These are phyloP conservation scores for Aaosphaeria arxii DNA, from an alignment of 2,329 filamentous ascomycete genomes.

Conservation along the genomic window DNA sequence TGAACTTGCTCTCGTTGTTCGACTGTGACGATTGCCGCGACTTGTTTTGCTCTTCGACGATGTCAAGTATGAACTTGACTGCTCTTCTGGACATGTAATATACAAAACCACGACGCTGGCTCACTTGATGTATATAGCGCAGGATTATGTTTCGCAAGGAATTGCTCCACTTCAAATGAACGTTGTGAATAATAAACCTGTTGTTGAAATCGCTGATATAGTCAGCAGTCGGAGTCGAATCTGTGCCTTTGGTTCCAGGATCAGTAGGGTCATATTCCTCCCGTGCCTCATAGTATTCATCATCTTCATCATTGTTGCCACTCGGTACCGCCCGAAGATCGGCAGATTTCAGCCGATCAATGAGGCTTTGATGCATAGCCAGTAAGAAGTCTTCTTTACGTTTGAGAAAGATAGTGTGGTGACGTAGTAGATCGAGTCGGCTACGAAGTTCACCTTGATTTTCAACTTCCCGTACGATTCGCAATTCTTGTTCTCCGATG, in stretches of 20 bases:
- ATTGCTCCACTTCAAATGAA: conserved; percentile 99
- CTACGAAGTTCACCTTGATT: conserved; percentile 51
- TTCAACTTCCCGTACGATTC: conserved; percentile 54
- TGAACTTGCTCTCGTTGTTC: conserved; percentile 21
- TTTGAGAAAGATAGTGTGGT: conserved; percentile 56
- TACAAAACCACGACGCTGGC: conserved; percentile 90
- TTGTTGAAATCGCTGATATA: conserved; percentile 96
- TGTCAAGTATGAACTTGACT: conserved; percentile 96
- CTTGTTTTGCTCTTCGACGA: conserved; percentile 89
- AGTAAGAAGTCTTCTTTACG: conserved; percentile 59
- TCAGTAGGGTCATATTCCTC: conserved; percentile 52
- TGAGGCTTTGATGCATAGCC: conserved; percentile 56
- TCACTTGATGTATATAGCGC: conserved; percentile 95
- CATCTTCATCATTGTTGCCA: conserved; percentile 41
- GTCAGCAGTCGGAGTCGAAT: conserved; percentile 70
- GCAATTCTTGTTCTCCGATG: conserved; percentile 72
- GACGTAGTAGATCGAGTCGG: conserved; percentile 54
- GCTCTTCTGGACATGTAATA: conserved; percentile 96
- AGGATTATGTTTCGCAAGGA: conserved; percentile 91
- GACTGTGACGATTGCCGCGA: conserved; percentile 40
- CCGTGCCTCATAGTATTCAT: conserved; percentile 47
- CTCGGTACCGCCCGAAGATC: conserved; percentile 48
- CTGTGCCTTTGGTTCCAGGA: conserved; percentile 51
- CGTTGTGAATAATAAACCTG: conserved; percentile 95
- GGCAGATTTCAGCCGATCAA: conserved; percentile 57